Evolutionary conservation across 1,284 basidiomycete species (phyloP).

Genomic region (Sanghuangporus weigelae): DNA sequence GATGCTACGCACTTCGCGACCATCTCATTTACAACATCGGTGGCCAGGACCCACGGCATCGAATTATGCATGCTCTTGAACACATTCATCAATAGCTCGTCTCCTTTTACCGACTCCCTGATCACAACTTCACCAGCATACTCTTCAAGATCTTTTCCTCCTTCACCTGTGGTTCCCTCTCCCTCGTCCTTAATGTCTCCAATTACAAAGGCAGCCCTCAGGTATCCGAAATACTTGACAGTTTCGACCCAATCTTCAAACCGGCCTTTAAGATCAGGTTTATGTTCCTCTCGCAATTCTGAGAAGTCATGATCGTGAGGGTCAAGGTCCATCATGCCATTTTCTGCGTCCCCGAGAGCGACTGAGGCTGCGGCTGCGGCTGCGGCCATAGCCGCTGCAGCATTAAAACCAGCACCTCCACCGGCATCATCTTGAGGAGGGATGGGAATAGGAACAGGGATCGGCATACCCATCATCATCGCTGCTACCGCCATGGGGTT

Average conservation of each 20-base stretch:
- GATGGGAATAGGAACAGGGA: background rate
- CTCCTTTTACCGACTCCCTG: background rate
- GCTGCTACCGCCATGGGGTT: slow-evolving; percentile 58
- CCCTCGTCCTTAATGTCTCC: no score
- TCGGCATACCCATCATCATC: slow-evolving; percentile 64
- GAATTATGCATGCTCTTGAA: slow-evolving; percentile 38
- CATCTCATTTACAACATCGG: slow-evolving; percentile 54
- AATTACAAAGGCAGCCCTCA: background rate
- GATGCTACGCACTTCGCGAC: slow-evolving; percentile 35
- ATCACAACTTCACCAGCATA: background rate
- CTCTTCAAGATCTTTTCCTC: background rate
- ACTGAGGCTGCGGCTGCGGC: slow-evolving; percentile 30
- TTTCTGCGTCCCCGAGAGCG: slow-evolving; percentile 37
- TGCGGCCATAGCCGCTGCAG: no score
- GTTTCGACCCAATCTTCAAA: slow-evolving; percentile 51
- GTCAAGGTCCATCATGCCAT: slow-evolving; percentile 42
- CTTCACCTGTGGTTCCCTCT: background rate
- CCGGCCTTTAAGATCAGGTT: slow-evolving; percentile 48
- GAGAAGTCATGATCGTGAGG: slow-evolving; percentile 49
- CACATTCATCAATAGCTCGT: slow-evolving; percentile 26
- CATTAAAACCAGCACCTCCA: background rate
- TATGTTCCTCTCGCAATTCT: slow-evolving; percentile 53
- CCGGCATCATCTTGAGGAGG: background rate
- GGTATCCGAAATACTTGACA: slow-evolving; percentile 31
- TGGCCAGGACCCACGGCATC: slow-evolving; percentile 50